A percentile compares a stretch with the other conserved stretches of the same genome.
These are phyloP conservation scores for Silene coronaria DNA, from an alignment of 179 eudicot species.

Conservation along the genomic window DNA sequence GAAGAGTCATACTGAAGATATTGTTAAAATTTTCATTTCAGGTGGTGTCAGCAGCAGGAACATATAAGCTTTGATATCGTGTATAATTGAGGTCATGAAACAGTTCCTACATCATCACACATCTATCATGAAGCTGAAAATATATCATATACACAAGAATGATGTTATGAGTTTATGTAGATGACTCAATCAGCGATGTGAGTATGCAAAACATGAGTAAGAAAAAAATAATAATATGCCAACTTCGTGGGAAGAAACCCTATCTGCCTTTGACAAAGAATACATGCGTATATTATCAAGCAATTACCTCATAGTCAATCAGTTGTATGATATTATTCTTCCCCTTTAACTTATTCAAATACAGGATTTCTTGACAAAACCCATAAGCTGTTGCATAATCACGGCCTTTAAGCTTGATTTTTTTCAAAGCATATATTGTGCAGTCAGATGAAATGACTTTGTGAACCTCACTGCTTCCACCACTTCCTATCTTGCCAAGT, in stretches of 20 bases:
- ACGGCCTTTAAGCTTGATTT: conserved; percentile 93
- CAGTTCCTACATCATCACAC: too few species aligned
- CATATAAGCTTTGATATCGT: not conserved
- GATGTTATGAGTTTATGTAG: not conserved
- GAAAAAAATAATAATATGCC: not conserved
- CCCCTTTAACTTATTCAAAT: conserved; percentile 76
- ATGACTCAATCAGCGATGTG: not conserved
- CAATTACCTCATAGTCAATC: conserved; percentile 82
- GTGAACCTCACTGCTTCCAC: conserved; percentile 99
- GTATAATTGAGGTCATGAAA: not conserved
- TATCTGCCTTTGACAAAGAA: not conserved
- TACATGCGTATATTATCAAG: conserved; percentile 14
- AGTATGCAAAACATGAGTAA: not conserved
- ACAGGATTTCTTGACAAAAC: conserved; percentile 89
- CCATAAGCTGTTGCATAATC: conserved; percentile 95
- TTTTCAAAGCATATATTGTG: conserved; percentile 80
- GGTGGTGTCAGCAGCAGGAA: not conserved
- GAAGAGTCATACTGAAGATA: too few species aligned
- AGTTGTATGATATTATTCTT: conserved; percentile 86
- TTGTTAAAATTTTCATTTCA: not conserved
- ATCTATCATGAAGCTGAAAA: too few species aligned
- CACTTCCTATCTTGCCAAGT: conserved; percentile 97
- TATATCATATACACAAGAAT: not conserved
- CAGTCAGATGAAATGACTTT: conserved; percentile 94
- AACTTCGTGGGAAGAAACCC: not conserved